phyloP scores from a whole-genome alignment of 805 yeast genomes.

The Cyberlindnera maclurae region DNA sequence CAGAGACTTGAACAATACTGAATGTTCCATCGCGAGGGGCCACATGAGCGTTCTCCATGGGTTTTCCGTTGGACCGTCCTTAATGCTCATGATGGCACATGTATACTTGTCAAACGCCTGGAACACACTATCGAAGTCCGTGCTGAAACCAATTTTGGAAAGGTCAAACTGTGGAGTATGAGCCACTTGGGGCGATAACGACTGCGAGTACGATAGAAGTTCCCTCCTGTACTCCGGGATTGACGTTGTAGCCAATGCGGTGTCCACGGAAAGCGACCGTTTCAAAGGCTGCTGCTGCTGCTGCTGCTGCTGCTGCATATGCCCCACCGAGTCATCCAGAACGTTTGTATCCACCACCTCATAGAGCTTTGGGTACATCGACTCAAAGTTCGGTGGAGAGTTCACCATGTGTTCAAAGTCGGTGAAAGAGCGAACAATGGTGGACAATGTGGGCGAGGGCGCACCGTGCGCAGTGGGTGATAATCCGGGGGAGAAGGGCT shows the following conservation, averaged over 20 bases:
- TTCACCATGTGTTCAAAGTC: slow-evolving; percentile 17
- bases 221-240: slow-evolving; percentile 21
- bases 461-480: slow-evolving; percentile 1
- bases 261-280: slow-evolving; percentile 16
- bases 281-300: slow-evolving; percentile 2
- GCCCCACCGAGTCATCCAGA: no score
- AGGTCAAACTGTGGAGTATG: slow-evolving; percentile 1
- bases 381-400: slow-evolving; percentile 16
- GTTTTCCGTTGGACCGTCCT: slow-evolving; percentile 56
- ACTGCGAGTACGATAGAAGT: slow-evolving; percentile 12
- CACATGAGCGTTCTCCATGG: slow-evolving; percentile 58
- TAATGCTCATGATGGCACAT: slow-evolving; percentile 52
- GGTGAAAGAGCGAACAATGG: slow-evolving; percentile 19
- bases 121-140: slow-evolving; percentile 19
- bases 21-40: slow-evolving; percentile 48
- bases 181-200: slow-evolving; percentile 3
- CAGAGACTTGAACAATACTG: slow-evolving; percentile 54
- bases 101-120: slow-evolving; percentile 38
- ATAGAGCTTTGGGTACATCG: slow-evolving; percentile 7
- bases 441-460: slow-evolving; percentile 15
- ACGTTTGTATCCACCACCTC: no score
- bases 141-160: background rate
- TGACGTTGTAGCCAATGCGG: slow-evolving; percentile 13
- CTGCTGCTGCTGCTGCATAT: no score
- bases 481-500: background rate